A percentile compares a stretch with the other conserved stretches of the same genome.
Evolutionary conservation across 2,329 filamentous ascomycete genomes (phyloP).

Genomic region (Talaromyces sp.): DNA sequence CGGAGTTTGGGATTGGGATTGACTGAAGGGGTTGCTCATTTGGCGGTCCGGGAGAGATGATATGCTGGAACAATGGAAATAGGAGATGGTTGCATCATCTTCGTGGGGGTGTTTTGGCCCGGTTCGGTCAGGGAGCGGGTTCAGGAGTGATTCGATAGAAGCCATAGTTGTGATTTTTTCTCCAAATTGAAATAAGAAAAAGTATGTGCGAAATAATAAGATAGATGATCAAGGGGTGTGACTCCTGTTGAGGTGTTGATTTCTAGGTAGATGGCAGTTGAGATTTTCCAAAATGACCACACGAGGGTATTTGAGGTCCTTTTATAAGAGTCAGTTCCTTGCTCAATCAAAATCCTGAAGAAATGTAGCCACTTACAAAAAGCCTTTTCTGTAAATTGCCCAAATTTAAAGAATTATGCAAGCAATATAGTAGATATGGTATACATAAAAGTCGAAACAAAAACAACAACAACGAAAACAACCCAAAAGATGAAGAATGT

Average conservation of each 20-base stretch:
- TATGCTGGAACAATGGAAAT: not conserved
- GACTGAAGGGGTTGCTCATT: not conserved
- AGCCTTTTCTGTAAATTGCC: not conserved
- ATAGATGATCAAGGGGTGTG: not conserved
- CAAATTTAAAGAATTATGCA: constrained; percentile 1
- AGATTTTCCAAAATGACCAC: not conserved
- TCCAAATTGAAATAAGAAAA: not conserved
- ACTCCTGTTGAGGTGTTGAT: not conserved
- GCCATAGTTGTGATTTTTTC: constrained; percentile 7
- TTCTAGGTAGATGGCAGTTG: not conserved
- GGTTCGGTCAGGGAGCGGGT: constrained; percentile 10
- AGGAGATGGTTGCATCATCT: not conserved
- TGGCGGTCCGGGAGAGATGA: not conserved
- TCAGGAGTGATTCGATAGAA: constrained; percentile 21
- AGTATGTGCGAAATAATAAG: too few species aligned
- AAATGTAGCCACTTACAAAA: not conserved
- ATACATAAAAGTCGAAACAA: constrained; percentile 8
- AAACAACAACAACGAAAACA: constrained; percentile 1
- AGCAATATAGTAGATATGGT: not conserved
- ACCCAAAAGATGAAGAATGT: not conserved
- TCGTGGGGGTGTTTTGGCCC: not conserved
- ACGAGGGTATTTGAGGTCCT: constrained; percentile 6
- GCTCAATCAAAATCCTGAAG: not conserved
- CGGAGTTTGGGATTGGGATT: not conserved
- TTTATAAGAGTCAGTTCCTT: constrained; percentile 10